Base-by-base conservation (phyloP, 805 yeast species). In the Myxozyma kluyveri region DNA sequence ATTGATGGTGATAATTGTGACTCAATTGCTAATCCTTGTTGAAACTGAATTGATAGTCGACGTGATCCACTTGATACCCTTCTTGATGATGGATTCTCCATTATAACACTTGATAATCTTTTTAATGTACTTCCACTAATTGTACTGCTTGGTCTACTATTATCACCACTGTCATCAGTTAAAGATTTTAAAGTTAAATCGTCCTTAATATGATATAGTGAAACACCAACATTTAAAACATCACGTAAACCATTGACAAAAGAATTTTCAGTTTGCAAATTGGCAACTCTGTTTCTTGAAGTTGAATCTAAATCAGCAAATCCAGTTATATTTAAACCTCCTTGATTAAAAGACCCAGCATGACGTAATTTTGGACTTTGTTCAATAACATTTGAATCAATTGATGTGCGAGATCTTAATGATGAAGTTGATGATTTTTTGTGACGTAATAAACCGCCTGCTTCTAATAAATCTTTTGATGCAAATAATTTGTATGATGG, bases 111-210 rank as follows among this genome's bases (percentile, higher is more conserved):
- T 2, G 77, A 72, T 4, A 77, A 76, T n/a, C n/a, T n/a, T n/a
- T n/a, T n/a, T n/a, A n/a, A n/a, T n/a, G n/a, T n/a, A n/a, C n/a
- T n/a, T n/a, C n/a, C n/a, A n/a, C n/a, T n/a, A n/a, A n/a, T n/a
- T n/a, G n/a, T n/a, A n/a, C n/a, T n/a, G n/a, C n/a, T n/a, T n/a
- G n/a, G n/a, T 47, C 81, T 67, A 6, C 77, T 68, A 12, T 61
- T 39, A 60, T 31, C 49, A 29, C 26, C 32, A n/a, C 60, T 66
- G 4, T 65, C 69, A n/a, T 70, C 73, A 19, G 64, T 67, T 24
- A 75, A 65, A 0, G 84, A 73, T 66, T 84, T 85, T 67, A 85
- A 79, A 2, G 84, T 75, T 14, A 85, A 69, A 31, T 78, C 80
- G 44, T 76, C 74, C 27, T 75, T 75, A 33, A 82, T 73, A 56